A percentile compares a stretch with the other conserved stretches of the same genome.
phyloP scores from a whole-genome alignment of 1,284 basidiomycete species.

The Pascua sp. region DNA sequence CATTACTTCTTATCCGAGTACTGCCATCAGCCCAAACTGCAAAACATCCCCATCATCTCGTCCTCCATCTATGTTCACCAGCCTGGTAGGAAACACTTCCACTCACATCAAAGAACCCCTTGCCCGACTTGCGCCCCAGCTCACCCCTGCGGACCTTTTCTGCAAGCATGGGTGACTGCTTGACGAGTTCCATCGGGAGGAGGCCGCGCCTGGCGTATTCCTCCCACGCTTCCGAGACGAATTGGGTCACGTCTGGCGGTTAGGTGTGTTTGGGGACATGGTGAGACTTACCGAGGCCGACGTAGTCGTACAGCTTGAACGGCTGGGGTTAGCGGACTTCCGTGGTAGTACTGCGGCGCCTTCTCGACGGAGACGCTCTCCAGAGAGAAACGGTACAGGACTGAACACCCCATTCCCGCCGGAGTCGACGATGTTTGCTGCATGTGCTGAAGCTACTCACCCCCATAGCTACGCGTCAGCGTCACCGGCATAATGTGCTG shows the following conservation, averaged over 20 bases:
- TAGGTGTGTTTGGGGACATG: neutral
- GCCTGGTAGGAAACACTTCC: neutral
- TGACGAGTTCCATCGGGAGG: slow-evolving; percentile 51
- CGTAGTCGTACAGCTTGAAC: slow-evolving; percentile 57
- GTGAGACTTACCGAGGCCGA: slow-evolving; percentile 52
- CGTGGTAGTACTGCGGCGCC: no score
- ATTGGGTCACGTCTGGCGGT: slow-evolving; percentile 43
- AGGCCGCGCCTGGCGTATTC: slow-evolving; percentile 50
- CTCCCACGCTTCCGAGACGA: slow-evolving; percentile 56
- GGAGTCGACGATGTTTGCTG: no score
- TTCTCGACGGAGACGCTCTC: no score
- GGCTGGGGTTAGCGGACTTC: slow-evolving; percentile 42
- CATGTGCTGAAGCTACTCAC: neutral
- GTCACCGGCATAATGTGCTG: no score
- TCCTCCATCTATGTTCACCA: no score
- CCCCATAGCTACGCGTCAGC: neutral
- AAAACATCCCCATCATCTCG: no score
- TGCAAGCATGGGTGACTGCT: slow-evolving; percentile 50
- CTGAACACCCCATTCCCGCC: neutral
- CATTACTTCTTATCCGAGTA: slow-evolving; percentile 1
- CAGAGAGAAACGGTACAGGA: neutral
- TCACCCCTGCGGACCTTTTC: slow-evolving; percentile 56
- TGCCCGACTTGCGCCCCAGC: slow-evolving; percentile 56
- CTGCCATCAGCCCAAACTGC: neutral
- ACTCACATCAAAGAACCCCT: slow-evolving; percentile 43